These are phyloP conservation scores for Pseudogymnoascus sp. DNA, from an alignment of 2,329 filamentous ascomycete species.

Conservation along the genomic window DNA sequence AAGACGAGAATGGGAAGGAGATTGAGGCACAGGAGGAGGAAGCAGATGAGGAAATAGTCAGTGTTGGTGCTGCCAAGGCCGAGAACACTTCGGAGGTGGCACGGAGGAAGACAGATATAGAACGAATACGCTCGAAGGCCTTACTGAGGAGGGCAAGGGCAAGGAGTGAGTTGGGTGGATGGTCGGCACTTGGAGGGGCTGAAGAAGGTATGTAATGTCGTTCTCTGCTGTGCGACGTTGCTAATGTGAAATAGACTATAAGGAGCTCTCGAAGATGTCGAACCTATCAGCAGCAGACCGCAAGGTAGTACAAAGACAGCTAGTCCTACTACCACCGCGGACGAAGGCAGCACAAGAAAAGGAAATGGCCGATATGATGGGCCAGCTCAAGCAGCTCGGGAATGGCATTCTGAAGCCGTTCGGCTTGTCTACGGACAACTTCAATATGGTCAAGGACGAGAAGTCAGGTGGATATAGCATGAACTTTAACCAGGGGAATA, in stretches of 20 bases:
- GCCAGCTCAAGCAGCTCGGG: slow-evolving; percentile 83
- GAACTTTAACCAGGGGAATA: slow-evolving; percentile 56
- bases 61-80: slow-evolving; percentile 47
- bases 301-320: slow-evolving; percentile 59
- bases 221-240: not conserved
- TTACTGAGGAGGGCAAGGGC: slow-evolving; percentile 47
- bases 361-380: slow-evolving; percentile 97
- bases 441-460: slow-evolving; percentile 88
- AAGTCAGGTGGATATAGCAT: slow-evolving; percentile 88
- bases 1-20: slow-evolving; percentile 20
- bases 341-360: slow-evolving; percentile 73
- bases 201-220: slow-evolving; percentile 39
- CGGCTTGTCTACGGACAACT: slow-evolving; percentile 88
- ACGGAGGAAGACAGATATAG: slow-evolving; percentile 54
- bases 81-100: slow-evolving; percentile 27
- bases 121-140: slow-evolving; percentile 73
- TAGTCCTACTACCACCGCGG: slow-evolving; percentile 57
- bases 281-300: slow-evolving; percentile 60
- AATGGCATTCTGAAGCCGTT: slow-evolving; percentile 91
- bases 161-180: slow-evolving; percentile 63
- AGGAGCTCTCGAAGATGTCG: slow-evolving; percentile 49
- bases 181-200: slow-evolving; percentile 72
- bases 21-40: slow-evolving; percentile 35
- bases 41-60: slow-evolving; percentile 54
- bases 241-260: slow-evolving; percentile 55